Percentiles rank a stretch among this genome's conserved stretches.
These are phyloP conservation scores for Pichia sp. DNA, from an alignment of 1,139 yeast species.

Conservation along the genomic window DNA sequence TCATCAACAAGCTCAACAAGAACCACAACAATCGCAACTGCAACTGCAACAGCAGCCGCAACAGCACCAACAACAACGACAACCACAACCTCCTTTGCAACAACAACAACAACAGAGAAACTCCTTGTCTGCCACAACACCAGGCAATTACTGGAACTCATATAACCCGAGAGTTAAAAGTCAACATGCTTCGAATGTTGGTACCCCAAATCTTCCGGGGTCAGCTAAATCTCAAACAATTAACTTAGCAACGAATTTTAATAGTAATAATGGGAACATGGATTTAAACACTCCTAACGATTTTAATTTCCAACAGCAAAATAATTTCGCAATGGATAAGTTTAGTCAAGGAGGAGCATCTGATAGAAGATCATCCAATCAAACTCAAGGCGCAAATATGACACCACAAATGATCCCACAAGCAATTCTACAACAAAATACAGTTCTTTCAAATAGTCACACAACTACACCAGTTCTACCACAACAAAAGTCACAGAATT, in stretches of 20 bases:
- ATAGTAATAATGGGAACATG: neutral
- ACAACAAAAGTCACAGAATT: constrained; percentile 8
- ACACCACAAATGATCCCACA: constrained; percentile 11
- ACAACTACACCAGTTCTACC: constrained; percentile 12
- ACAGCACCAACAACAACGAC: too few species aligned
- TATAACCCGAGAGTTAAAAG: neutral
- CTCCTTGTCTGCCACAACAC: neutral
- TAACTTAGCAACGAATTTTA: neutral
- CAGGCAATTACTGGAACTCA: constrained; percentile 3
- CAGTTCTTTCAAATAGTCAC: constrained; percentile 10
- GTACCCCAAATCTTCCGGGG: constrained; percentile 6
- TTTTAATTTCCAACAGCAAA: constrained; percentile 4
- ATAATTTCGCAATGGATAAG: neutral
- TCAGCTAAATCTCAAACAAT: constrained; percentile 1
- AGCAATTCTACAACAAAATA: constrained; percentile 20
- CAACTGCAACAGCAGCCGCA: constrained; percentile 14
- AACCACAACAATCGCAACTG: constrained; percentile 8
- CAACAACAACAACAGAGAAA: constrained; percentile 11
- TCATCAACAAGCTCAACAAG: constrained; percentile 1
- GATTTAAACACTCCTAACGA: neutral
- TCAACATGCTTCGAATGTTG: neutral
- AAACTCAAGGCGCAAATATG: constrained; percentile 2
- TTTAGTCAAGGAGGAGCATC: neutral
- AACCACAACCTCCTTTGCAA: constrained; percentile 12
- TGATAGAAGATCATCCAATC: constrained; percentile 2